Evolutionary conservation across 2,329 filamentous ascomycete species (phyloP), one percentile per base, ranked within the genome.

Genomic region (Phialemoniopsis sp.): DNA sequence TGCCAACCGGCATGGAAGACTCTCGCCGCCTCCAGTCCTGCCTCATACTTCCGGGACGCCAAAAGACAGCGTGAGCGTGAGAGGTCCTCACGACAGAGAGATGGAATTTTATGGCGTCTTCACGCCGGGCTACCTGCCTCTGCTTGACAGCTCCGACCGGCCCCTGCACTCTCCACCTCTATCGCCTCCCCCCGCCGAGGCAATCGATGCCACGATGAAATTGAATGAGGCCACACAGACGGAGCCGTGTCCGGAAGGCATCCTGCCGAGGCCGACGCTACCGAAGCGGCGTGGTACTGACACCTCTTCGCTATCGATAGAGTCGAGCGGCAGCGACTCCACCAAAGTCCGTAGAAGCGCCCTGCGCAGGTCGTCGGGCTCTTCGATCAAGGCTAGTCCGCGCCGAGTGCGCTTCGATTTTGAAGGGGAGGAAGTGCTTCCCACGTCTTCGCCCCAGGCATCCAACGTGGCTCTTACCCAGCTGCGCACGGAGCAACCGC

Each of bases 371-470:
- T 71, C 73, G 2, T 77, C 73, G 7, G 77, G 69, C 49, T 67
- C 63, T 26, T 68, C 72, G 18, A 71, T 66, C 36, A 67, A 70
- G 38, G 62, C 59, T 6, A 80, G 76, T 50, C 76, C 76, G n/a
- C 70, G 78, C 21, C 69, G 76, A 43, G 80, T 83, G 41, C 77
- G 80, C 35, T 83, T 83, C 46, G 72, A 80, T 29, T 72, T 82
- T 34, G 70, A 71, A 53, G 78, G 78, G 38, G 63, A 70, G 46
- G 77, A 82, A 51, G 76, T 84, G 29, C 60, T 80, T 41, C 76
- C 79, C 15, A 80, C 78, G 34, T 63, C 70, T 18, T 80, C 77
- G 16, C 78, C 78, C 34, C 66, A 68, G 44, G 46, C 46, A 16
- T 28, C 36, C 18, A 42, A 40, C 33, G 29, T 34, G 13, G 33